Conservation (phyloP, 176 grass and related monocot species). For the Tuctoria greenei region DNA sequence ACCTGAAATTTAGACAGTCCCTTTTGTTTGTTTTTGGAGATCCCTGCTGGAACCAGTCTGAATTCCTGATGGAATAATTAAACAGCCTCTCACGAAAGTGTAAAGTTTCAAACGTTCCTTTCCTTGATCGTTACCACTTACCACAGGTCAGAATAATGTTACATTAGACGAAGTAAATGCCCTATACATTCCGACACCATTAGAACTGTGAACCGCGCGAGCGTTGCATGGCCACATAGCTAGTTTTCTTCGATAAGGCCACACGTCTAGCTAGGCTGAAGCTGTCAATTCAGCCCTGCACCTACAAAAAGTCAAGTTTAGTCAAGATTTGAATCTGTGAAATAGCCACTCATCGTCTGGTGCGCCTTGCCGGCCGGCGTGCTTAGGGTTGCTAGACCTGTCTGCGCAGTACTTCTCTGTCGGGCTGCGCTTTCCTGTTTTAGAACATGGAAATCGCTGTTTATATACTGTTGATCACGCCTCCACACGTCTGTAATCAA, state of each 20-base stretch:
- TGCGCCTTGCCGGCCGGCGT: background rate
- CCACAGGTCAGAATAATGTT: background rate
- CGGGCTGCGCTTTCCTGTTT: conserved; percentile 39
- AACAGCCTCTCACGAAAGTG: background rate
- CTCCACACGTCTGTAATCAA: background rate
- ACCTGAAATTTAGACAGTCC: too few relatives aligned
- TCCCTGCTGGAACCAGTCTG: too few relatives aligned
- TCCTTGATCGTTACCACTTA: conserved; percentile 4
- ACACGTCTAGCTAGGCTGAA: conserved; percentile 14
- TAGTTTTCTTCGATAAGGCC: too few relatives aligned
- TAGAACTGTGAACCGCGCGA: background rate
- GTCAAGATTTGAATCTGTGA: conserved; percentile 17
- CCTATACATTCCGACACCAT: background rate
- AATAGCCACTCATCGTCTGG: background rate
- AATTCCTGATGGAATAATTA: too few relatives aligned
- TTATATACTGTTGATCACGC: conserved; percentile 27
- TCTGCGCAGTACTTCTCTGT: background rate
- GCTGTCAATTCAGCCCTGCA: background rate
- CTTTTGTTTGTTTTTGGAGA: too few relatives aligned
- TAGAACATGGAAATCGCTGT: conserved; percentile 27
- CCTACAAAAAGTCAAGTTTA: background rate
- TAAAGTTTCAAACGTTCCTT: too few relatives aligned
- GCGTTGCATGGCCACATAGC: background rate
- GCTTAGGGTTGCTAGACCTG: conserved; percentile 4
- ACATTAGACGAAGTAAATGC: background rate